Conservation (phyloP, 1,139 yeast genomes). For the Geotrichum siamense region DNA sequence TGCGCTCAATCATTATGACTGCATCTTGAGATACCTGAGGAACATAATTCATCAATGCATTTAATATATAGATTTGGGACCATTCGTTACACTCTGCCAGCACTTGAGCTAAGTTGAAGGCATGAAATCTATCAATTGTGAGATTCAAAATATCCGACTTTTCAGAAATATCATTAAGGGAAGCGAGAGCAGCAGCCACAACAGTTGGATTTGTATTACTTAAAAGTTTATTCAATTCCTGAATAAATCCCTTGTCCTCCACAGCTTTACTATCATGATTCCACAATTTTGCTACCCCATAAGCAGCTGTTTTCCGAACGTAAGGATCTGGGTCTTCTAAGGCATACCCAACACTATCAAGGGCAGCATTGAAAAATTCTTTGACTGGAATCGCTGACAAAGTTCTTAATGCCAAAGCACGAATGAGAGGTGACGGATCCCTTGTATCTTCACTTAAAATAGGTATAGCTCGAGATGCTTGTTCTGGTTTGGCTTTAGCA, state of each 20-base stretch:
- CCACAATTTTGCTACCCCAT: conserved; percentile 61
- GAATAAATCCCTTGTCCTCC: conserved; percentile 44
- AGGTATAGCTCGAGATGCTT: conserved; percentile 52
- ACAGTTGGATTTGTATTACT: conserved; percentile 53
- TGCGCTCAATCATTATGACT: conserved; percentile 54
- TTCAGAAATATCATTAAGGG: conserved; percentile 61
- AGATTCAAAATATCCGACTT: conserved; percentile 44
- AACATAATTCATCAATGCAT: conserved; percentile 59
- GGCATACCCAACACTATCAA: conserved; percentile 35
- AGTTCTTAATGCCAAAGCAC: conserved; percentile 57
- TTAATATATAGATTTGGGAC: conserved; percentile 68
- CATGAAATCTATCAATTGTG: conserved; percentile 51
- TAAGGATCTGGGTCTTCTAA: conserved; percentile 51
- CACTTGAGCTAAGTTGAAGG: conserved; percentile 44
- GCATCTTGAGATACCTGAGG: conserved; percentile 69
- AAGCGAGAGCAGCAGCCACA: conserved; percentile 66
- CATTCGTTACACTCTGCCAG: conserved; percentile 64
- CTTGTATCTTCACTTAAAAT: conserved; percentile 47
- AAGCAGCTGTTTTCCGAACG: conserved; percentile 64
- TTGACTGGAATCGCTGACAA: conserved; percentile 51
- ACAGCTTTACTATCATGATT: conserved; percentile 48
- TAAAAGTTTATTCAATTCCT: conserved; percentile 50
- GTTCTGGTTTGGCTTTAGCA: conserved; percentile 51
- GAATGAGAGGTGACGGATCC: conserved; percentile 39
- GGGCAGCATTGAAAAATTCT: conserved; percentile 45